phyloP scores from a whole-genome alignment of 2,329 filamentous ascomycete species.

The Camptophora hylomeconis region DNA sequence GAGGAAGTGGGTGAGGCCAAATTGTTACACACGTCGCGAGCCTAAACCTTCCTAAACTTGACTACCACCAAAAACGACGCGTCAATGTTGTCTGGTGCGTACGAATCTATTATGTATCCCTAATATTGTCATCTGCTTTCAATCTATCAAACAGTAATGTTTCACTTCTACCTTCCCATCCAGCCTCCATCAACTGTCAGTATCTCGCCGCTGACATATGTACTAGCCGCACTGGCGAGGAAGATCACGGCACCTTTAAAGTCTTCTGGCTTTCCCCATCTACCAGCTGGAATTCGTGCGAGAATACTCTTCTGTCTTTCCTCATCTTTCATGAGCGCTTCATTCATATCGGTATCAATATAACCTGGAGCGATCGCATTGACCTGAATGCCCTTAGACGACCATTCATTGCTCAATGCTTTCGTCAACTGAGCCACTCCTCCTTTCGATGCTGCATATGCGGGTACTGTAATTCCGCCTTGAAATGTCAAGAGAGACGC shows the following conservation, averaged over 20 bases:
- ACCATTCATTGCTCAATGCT: conserved; percentile 78
- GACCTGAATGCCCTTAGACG: conserved; percentile 62
- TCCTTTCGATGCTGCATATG: conserved; percentile 77
- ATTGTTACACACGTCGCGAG: too few species aligned
- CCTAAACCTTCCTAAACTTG: too few species aligned
- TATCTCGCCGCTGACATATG: conserved; percentile 36
- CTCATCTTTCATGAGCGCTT: conserved; percentile 60
- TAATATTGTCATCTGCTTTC: too few species aligned
- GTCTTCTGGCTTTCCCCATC: conserved; percentile 55
- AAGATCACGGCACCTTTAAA: conserved; percentile 35
- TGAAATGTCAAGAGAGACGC: conserved; percentile 72
- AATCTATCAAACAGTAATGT: too few species aligned
- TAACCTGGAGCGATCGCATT: conserved; percentile 87
- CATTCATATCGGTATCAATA: conserved; percentile 90
- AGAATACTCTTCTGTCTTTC: conserved; percentile 60
- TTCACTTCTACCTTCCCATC: conserved; percentile 7
- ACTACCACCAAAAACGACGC: too few species aligned
- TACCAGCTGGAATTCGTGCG: conserved; percentile 66
- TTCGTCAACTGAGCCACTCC: conserved; percentile 77
- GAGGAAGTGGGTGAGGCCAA: too few species aligned
- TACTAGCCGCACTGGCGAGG: conserved; percentile 6
- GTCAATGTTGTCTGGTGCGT: too few species aligned
- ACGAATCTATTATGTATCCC: too few species aligned
- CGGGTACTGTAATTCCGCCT: conserved; percentile 76
- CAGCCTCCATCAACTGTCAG: conserved; percentile 24